These are phyloP conservation scores for Pleurozium schreberi DNA, from an alignment of 225 moss, liverwort and hornwort genomes.

Conservation along the genomic window DNA sequence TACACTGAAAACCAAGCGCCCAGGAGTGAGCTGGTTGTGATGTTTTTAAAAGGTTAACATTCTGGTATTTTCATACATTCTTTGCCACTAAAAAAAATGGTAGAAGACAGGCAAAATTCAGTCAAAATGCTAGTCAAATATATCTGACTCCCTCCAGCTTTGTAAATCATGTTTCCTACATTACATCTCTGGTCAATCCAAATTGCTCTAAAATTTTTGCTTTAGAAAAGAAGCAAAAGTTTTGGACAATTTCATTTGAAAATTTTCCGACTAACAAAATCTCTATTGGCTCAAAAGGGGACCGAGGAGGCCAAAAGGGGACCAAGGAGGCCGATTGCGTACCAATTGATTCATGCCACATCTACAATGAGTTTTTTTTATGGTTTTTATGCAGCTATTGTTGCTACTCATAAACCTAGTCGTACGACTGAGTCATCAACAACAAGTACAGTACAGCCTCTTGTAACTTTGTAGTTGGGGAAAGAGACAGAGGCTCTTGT, in stretches of 20 bases:
- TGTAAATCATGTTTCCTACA: not conserved
- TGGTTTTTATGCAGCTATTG: accelerated
- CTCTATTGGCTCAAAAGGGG: not conserved
- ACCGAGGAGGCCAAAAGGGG: no score
- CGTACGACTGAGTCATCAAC: not conserved
- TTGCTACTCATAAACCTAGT: not conserved
- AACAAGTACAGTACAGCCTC: not conserved
- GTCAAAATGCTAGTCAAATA: not conserved
- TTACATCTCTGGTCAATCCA: not conserved
- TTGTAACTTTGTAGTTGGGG: not conserved
- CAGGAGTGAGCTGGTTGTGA: no score
- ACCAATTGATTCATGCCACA: not conserved
- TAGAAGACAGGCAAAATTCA: no score
- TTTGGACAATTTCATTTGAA: not conserved
- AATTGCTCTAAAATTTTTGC: not conserved
- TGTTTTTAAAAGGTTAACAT: no score
- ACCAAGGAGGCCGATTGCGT: not conserved
- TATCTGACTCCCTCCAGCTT: no score
- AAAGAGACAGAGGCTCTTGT: not conserved
- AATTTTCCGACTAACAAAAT: not conserved
- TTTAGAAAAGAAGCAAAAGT: not conserved
- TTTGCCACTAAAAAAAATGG: not conserved
- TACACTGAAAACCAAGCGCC: not conserved
- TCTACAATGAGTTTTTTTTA: not conserved
- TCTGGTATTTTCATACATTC: not conserved